Base-by-base conservation (phyloP, 2,329 filamentous ascomycete genomes). In the Cercospora berteroae region DNA sequence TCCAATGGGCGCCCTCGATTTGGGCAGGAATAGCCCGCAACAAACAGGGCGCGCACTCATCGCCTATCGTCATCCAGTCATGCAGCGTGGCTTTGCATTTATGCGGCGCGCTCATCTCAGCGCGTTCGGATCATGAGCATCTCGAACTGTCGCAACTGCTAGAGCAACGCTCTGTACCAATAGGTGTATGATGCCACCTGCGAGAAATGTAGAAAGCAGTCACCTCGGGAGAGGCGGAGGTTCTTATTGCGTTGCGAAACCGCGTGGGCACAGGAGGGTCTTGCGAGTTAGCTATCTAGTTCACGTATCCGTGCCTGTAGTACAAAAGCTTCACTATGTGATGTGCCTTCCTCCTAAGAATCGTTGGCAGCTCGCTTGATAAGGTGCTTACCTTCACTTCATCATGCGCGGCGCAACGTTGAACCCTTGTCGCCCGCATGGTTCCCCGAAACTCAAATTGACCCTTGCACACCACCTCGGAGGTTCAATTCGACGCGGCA, bases 401-500 rank as follows among this genome's bases (percentile, higher is more conserved):
- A 42, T 42, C 36, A 42, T 42, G 5, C 18, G 44, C 12, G 44
- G 36, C 10, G 44, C 44, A 50, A 50, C 44, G 44, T 12, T 50
- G 20, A 13, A 36, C n/a, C 18, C 58, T 36, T 48, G 36, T 36
- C 42, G 36, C 33, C 36, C 58, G 58, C 58, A 9, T 48, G 58
- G 58, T 27, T 60, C 58, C 58, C 36, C 36, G 33, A 27, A 60
- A 60, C 58, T 60, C 58, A 48, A 60, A 44, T 27, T 33, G 58
- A 23, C 8, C 31, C 13, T 6, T 44, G 23, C 23, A 48, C 58
- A n/a, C 20, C 36, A 48, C 36, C 29, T 60, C n/a, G 10, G 23
- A 56, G 12, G 23, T 44, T 33, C 48, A 57, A 31, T 63, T 63
- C 33, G 36, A 16, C 12, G 36, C 36, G 36, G 36, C 36, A 39